A percentile compares a stretch with the other conserved stretches of the same genome.
These are phyloP conservation scores for Delonix regia DNA, from an alignment of 306 rosid genomes.

Conservation along the genomic window DNA sequence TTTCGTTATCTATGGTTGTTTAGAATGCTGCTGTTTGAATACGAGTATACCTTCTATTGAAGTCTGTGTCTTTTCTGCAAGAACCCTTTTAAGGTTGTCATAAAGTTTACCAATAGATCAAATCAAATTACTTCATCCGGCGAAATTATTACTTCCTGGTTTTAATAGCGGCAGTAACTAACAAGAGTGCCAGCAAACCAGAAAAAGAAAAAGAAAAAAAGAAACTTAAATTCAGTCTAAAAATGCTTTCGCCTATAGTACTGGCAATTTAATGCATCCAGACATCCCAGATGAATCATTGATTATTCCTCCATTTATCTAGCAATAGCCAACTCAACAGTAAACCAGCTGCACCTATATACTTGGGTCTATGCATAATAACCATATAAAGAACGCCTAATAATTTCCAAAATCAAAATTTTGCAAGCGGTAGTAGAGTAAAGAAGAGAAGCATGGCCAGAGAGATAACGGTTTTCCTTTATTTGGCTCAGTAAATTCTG, in stretches of 20 bases:
- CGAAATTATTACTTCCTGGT: background rate
- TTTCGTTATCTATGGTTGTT: background rate
- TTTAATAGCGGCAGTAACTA: background rate
- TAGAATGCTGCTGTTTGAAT: background rate
- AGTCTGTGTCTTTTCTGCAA: background rate
- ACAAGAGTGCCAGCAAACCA: background rate
- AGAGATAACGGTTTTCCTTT: conserved; percentile 12
- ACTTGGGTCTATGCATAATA: background rate
- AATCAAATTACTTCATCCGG: background rate
- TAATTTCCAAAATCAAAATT: background rate
- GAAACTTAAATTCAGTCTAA: background rate
- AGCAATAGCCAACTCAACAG: background rate
- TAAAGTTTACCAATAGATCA: background rate
- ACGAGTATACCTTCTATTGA: background rate
- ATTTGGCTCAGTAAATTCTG: conserved; percentile 32
- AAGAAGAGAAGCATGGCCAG: background rate
- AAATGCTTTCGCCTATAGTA: background rate
- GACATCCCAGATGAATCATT: background rate
- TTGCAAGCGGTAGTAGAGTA: background rate
- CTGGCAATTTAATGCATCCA: background rate
- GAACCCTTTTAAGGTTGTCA: background rate
- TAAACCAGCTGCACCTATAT: background rate
- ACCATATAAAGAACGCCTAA: background rate
- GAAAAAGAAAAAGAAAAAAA: no score
- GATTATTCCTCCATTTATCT: background rate